Evolutionary conservation across 2,329 filamentous ascomycete genomes (phyloP).

Genomic region (Dothiorella sarmentorum): DNA sequence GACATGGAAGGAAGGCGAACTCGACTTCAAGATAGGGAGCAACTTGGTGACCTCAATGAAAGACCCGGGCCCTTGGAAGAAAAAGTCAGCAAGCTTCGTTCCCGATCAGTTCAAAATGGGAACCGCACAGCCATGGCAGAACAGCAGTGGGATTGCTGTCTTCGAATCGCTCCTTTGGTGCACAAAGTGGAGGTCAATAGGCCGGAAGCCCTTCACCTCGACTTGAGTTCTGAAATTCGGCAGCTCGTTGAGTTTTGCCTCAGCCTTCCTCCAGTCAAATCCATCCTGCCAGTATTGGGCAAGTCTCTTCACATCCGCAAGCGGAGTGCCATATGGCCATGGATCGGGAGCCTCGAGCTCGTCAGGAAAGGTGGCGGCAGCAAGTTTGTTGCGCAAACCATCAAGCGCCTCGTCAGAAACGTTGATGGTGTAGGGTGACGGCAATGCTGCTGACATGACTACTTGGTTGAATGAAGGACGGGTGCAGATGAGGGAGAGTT

Average conservation of each 20-base stretch:
- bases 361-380: constrained; percentile 53
- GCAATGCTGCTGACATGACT: neutral
- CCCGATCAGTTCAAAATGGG: neutral
- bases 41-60: constrained; percentile 66
- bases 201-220: constrained; percentile 56
- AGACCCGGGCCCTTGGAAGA: constrained; percentile 62
- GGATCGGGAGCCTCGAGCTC: constrained; percentile 45
- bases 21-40: constrained; percentile 45
- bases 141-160: constrained; percentile 61
- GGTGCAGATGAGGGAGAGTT: neutral
- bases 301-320: constrained; percentile 59
- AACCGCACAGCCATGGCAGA: constrained; percentile 60
- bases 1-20: constrained; percentile 50
- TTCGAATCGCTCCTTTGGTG: constrained; percentile 52
- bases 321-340: constrained; percentile 59
- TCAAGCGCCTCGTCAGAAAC: constrained; percentile 53
- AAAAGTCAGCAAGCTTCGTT: neutral
- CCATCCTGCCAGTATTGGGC: constrained; percentile 54
- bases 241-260: constrained; percentile 57
- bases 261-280: constrained; percentile 61
- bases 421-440: constrained; percentile 38
- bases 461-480: neutral
- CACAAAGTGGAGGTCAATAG: constrained; percentile 62
- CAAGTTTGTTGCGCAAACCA: constrained; percentile 55
- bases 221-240: constrained; percentile 58